Base-by-base conservation (phyloP, 2,329 filamentous ascomycete species). In the Diaporthe sp. region DNA sequence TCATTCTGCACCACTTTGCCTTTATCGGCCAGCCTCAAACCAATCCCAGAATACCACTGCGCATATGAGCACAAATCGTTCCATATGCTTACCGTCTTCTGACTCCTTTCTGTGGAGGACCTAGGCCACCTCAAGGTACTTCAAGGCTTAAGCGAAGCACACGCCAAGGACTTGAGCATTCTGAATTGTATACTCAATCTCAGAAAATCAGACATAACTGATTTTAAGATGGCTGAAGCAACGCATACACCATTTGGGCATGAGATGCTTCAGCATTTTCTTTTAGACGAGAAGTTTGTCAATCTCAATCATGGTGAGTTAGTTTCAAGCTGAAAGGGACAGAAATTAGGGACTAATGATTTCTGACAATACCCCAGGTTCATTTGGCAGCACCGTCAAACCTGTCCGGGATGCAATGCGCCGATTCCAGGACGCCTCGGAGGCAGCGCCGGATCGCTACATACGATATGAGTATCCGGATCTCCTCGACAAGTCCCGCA, bases 361-460 rank as follows among this genome's bases (percentile, higher is more conserved):
- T 53, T 20, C 63, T 68, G 22, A 68, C 31, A 51, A n/a, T 20
- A 2, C 13, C 20, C 13, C 34, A 57, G 94, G 95, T 67, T 97
- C 95, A 0, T 98, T 94, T 81, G 96, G 96, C 47, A 92, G 92
- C 3, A 92, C 92, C 80, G 95, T 95, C 5, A 86, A 84, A 15
- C 82, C 85, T 25, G 87, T 98, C 76, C 90, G 88, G n/a, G 84
- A 88, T n/a, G 88, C 87, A 63, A 87, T 93, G 31, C 91, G 90
- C 22, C 80, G 86, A 17, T 94, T 92, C 80, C 93, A 96, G 81
- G 90, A 93, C 76, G 84, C 86, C 6, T 86, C 88, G 47, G 95
- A 98, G 85, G 86, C 88, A 1, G 87, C 86, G 0, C 94, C 95
- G 0, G 95, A 98, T 84, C 82, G 85, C 12, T 98, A 95, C 85